Percentiles rank a stretch among this genome's conserved stretches.
These are phyloP conservation scores for Neoboletus magnificus DNA, from an alignment of 768 basidiomycete genomes.

Conservation along the genomic window DNA sequence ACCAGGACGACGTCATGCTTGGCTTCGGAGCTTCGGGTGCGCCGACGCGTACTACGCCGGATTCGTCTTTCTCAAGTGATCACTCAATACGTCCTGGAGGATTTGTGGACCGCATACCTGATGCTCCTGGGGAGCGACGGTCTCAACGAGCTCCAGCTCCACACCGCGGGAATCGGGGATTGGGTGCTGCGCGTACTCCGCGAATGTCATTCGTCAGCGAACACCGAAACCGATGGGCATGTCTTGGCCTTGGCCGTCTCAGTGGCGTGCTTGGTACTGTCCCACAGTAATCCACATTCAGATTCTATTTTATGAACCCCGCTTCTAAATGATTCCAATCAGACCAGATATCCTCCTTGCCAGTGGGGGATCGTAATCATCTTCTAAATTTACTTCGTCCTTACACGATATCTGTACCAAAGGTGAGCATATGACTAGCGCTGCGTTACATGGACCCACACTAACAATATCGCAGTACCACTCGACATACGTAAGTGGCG, in stretches of 20 bases:
- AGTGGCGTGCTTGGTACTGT: slow-evolving; percentile 35
- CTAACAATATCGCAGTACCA: slow-evolving; percentile 25
- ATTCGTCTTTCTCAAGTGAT: slow-evolving; percentile 36
- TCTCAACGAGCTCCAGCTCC: slow-evolving; percentile 46
- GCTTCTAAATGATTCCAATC: slow-evolving; percentile 26
- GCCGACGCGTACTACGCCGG: slow-evolving; percentile 48
- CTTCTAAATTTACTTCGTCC: slow-evolving; percentile 43
- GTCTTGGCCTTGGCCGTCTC: slow-evolving; percentile 28
- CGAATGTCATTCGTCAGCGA: slow-evolving; percentile 9
- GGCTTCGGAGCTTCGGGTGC: slow-evolving; percentile 46
- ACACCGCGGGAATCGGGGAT: slow-evolving; percentile 36
- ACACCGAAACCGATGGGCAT: slow-evolving; percentile 8
- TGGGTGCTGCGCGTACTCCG: slow-evolving; percentile 26
- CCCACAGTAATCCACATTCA: slow-evolving; percentile 34
- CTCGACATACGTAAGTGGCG: slow-evolving; percentile 27
- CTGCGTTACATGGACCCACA: slow-evolving; percentile 3
- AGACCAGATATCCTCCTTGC: slow-evolving; percentile 40
- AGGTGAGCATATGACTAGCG: slow-evolving; percentile 25
- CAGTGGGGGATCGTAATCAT: slow-evolving; percentile 37
- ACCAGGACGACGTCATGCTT: slow-evolving; percentile 38
- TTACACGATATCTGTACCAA: slow-evolving; percentile 29
- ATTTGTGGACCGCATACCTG: slow-evolving; percentile 56
- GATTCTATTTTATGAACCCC: slow-evolving; percentile 21
- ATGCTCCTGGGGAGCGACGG: slow-evolving; percentile 59
- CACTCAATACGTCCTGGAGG: slow-evolving; percentile 32